Base-by-base conservation (phyloP, 768 basidiomycete genomes). In the Leccinum ochraceum region DNA sequence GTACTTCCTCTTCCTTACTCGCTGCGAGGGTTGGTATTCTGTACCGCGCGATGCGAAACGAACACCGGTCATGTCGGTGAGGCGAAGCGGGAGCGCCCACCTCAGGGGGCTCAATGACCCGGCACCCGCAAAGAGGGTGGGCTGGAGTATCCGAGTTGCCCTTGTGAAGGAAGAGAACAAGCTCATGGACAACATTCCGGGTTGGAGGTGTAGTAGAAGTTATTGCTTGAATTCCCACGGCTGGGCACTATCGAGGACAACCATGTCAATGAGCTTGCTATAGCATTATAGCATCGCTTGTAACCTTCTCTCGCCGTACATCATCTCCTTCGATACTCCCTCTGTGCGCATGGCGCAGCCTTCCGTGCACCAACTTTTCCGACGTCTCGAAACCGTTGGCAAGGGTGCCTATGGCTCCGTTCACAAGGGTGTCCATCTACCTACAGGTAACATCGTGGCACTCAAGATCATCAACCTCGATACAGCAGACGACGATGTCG, bases 381-480 rank as follows among this genome's bases (percentile, higher is more conserved):
- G 86, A 72, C 88, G 92, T 69, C 85, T 95, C 46, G 93, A 96
- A 75, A 89, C 92, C n/a, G 83, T 96, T 36, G 95, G 96, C 34
- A 95, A 94, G 75, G 96, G 95, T 62, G 92, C 94, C 1, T 98
- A 95, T 75, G 96, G 97, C 50, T 93, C 94, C 9, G 96, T 99
- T 14, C 93, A 95, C 79, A 93, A 90, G 71, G 96, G 94, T 14
- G 79, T 87, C 57, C 90, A 98, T 67, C 83, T 91, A 54, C 82
- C 88, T 0, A 89, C 93, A 0, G 92, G 93, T 20, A 90, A 92
- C 58, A 82, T 95, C 58, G 93, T 99, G 36, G 97, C 95, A 17
- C 87, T 98, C 78, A 99, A 99, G 78, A 95, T 98, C 75, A 98
- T 99, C 79, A 93, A 98, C 76, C 88, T 98, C 66, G 97, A 98